phyloP scores from a whole-genome alignment of 2,329 filamentous ascomycete genomes.

The Metarhizium humberi region DNA sequence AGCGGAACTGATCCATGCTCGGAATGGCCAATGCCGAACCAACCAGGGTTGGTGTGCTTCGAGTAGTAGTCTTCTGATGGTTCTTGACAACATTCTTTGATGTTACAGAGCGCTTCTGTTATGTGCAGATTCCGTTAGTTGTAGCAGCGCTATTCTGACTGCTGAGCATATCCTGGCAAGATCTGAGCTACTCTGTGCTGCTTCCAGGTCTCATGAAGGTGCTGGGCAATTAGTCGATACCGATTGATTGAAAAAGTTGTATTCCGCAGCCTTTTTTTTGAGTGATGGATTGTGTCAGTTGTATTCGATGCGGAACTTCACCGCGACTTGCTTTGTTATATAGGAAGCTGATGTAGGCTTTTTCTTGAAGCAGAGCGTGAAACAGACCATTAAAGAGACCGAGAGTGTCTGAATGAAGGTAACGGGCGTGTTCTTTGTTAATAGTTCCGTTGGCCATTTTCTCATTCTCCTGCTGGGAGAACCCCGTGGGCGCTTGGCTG shows the following conservation, averaged over 20 bases:
- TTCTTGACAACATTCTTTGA: neutral
- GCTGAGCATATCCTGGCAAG: too few species aligned
- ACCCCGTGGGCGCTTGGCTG: neutral
- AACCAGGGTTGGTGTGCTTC: too few species aligned
- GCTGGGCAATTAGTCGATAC: neutral
- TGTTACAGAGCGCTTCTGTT: neutral
- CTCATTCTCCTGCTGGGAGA: neutral
- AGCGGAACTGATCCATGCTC: neutral
- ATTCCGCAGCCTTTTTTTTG: neutral
- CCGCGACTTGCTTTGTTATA: too few species aligned
- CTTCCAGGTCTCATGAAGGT: neutral
- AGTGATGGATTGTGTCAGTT: too few species aligned
- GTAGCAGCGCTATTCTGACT: too few species aligned
- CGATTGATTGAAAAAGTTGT: neutral
- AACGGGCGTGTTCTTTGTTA: neutral
- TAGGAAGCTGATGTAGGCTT: neutral
- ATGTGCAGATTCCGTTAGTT: too few species aligned
- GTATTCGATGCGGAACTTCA: too few species aligned
- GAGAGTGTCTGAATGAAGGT: neutral
- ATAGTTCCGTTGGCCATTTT: neutral
- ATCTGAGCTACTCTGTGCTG: neutral
- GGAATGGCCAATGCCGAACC: neutral
- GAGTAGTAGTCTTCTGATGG: neutral
- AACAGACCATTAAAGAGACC: neutral
- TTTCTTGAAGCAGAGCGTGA: neutral